These are phyloP conservation scores for Chalaropsis ovoidea DNA, from an alignment of 2,329 filamentous ascomycete species.

Conservation along the genomic window DNA sequence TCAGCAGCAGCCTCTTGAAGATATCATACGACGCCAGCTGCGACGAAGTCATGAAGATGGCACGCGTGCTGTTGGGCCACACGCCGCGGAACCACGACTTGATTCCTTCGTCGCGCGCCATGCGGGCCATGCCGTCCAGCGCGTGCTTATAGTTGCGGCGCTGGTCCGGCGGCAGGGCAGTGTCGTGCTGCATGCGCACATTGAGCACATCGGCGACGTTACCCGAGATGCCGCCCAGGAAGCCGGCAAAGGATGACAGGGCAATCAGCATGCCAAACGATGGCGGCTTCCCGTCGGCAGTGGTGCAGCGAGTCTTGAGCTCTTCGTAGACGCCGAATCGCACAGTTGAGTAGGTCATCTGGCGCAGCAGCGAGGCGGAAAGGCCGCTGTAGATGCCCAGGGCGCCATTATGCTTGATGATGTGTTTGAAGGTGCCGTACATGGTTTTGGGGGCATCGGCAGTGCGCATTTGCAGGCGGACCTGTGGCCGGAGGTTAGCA, in stretches of 20 bases:
- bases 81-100: constrained; percentile 72
- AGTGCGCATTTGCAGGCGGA: constrained; percentile 76
- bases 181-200: constrained; percentile 94
- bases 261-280: constrained; percentile 68
- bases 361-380: constrained; percentile 82
- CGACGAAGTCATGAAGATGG: constrained; percentile 76
- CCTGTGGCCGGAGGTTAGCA: constrained; percentile 40
- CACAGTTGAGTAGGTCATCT: constrained; percentile 91
- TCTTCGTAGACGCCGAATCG: constrained; percentile 96
- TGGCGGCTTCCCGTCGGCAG: constrained; percentile 42
- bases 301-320: constrained; percentile 59
- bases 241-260: constrained; percentile 73
- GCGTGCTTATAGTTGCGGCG: constrained; percentile 85
- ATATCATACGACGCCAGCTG: constrained; percentile 78
- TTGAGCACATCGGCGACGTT: constrained; percentile 96
- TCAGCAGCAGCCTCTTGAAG: constrained; percentile 62
- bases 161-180: constrained; percentile 60
- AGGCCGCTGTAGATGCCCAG: constrained; percentile 80
- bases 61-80: constrained; percentile 69
- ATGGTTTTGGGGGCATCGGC: constrained; percentile 69
- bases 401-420: constrained; percentile 65
- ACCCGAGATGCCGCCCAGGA: constrained; percentile 78
- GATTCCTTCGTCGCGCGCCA: constrained; percentile 76
- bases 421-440: constrained; percentile 74
- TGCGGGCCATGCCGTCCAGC: constrained; percentile 72